Evolutionary conservation across 768 basidiomycete species (phyloP).

Genomic region (Boletus sensibilis): DNA sequence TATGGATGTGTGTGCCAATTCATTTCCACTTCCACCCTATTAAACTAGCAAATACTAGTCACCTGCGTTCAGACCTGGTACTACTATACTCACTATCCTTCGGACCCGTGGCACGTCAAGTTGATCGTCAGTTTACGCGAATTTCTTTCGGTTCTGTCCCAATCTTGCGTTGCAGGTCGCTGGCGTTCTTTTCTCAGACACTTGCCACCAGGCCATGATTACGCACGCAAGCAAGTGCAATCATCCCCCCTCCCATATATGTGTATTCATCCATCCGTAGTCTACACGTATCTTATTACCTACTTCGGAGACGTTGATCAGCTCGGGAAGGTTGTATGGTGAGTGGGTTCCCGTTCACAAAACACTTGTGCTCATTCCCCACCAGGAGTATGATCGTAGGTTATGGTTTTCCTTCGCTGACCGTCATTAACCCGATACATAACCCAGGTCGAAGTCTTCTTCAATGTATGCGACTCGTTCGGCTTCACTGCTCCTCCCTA

Average conservation of each 20-base stretch:
- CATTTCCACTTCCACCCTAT: background rate
- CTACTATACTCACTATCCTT: slow-evolving; percentile 49
- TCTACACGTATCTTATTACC: slow-evolving; percentile 48
- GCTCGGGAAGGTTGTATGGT: slow-evolving; percentile 43
- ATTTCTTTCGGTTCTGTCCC: background rate
- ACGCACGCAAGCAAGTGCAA: slow-evolving; percentile 44
- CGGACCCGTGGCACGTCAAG: slow-evolving; percentile 49
- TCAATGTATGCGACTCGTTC: slow-evolving; percentile 37
- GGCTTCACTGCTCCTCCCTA: background rate
- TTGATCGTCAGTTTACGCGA: slow-evolving; percentile 37
- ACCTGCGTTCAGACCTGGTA: slow-evolving; percentile 55
- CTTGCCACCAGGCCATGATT: slow-evolving; percentile 52
- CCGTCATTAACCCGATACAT: slow-evolving; percentile 5
- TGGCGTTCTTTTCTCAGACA: slow-evolving; percentile 49
- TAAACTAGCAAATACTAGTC: slow-evolving; percentile 36
- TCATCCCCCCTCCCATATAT: background rate
- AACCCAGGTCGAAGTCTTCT: slow-evolving; percentile 47
- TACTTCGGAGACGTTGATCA: slow-evolving; percentile 33
- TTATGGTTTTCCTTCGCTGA: background rate
- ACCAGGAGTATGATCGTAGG: slow-evolving; percentile 25
- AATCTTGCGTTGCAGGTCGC: slow-evolving; percentile 41
- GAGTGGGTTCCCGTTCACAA: slow-evolving; percentile 15
- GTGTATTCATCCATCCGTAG: slow-evolving; percentile 27
- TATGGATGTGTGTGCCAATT: slow-evolving; percentile 44
- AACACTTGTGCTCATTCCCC: background rate